Conservation (phyloP, 108 stramenopile species). For the Stephanodiscus triporus region DNA sequence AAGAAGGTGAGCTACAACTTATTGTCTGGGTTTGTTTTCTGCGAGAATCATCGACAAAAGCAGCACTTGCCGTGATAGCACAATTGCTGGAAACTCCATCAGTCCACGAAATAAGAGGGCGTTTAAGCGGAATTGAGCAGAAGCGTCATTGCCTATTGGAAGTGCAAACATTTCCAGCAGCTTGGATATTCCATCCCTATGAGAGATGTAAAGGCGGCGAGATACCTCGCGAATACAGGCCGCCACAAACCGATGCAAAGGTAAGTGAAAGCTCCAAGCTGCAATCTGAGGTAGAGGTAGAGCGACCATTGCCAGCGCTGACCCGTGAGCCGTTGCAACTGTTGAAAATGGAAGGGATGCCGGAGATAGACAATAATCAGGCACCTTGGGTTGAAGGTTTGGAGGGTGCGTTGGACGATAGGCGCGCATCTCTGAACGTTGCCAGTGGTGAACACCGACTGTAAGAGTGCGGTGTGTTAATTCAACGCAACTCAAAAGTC, state of each 20-base stretch:
- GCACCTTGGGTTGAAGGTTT: conserved; percentile 24
- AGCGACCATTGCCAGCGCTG: conserved; percentile 64
- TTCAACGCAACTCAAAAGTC: conserved; percentile 65
- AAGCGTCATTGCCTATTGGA: conserved; percentile 20
- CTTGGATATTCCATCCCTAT: conserved; percentile 37
- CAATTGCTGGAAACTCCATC: conserved; percentile 83
- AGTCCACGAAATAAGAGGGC: conserved; percentile 66
- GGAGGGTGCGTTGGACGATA: conserved; percentile 56
- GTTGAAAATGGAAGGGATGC: conserved; percentile 81
- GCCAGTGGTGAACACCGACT: conserved; percentile 67
- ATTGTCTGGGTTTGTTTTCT: neutral
- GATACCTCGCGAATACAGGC: conserved; percentile 76
- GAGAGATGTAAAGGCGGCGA: conserved; percentile 49
- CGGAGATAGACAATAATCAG: conserved; percentile 49
- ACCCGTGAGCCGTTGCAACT: conserved; percentile 59
- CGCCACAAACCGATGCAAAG: conserved; percentile 90
- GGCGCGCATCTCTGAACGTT: conserved; percentile 56
- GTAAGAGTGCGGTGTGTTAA: conserved; percentile 64
- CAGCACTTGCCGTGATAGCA: conserved; percentile 37
- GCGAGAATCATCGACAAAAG: neutral
- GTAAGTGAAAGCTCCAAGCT: conserved; percentile 88
- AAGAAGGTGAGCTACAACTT: neutral
- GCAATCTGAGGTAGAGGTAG: conserved; percentile 79
- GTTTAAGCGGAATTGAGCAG: conserved; percentile 21
- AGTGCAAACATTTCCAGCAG: conserved; percentile 38